These are phyloP conservation scores for Stagonosporopsis chrysanthemi DNA, from an alignment of 2,329 filamentous ascomycete genomes.

Conservation along the genomic window DNA sequence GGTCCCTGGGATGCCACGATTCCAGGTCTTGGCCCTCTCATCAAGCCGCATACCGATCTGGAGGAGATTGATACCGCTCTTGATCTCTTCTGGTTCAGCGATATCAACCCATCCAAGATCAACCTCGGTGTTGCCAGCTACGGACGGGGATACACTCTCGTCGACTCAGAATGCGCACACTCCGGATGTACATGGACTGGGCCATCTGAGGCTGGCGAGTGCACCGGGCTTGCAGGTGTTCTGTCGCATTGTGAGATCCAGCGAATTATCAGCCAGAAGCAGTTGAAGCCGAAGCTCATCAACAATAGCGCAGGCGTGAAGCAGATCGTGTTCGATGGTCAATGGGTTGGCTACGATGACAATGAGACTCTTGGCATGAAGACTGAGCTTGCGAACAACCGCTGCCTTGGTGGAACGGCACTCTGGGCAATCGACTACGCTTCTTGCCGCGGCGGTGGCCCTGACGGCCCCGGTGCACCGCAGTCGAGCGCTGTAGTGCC, in stretches of 20 bases:
- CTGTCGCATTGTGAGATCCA: slow-evolving; percentile 50
- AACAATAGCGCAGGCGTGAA: slow-evolving; percentile 45
- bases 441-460: slow-evolving; percentile 10
- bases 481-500: neutral
- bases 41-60: slow-evolving; percentile 56
- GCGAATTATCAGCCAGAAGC: slow-evolving; percentile 33
- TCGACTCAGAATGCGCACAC: slow-evolving; percentile 26
- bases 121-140: slow-evolving; percentile 59
- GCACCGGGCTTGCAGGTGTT: slow-evolving; percentile 42
- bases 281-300: slow-evolving; percentile 30
- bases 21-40: slow-evolving; percentile 39
- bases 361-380: slow-evolving; percentile 35
- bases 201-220: slow-evolving; percentile 26
- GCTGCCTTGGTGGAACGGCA: slow-evolving; percentile 35
- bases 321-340: slow-evolving; percentile 44
- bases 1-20: slow-evolving; percentile 38
- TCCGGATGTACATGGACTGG: slow-evolving; percentile 33
- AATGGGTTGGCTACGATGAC: slow-evolving; percentile 55
- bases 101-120: slow-evolving; percentile 53
- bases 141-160: slow-evolving; percentile 47
- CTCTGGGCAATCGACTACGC: slow-evolving; percentile 34
- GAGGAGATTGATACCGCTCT: slow-evolving; percentile 55
- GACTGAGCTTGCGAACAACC: slow-evolving; percentile 28
- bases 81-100: slow-evolving; percentile 57
- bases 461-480: neutral